Evolutionary conservation across 2,329 filamentous ascomycete species (phyloP).

Genomic region (Alternaria incomplexa): DNA sequence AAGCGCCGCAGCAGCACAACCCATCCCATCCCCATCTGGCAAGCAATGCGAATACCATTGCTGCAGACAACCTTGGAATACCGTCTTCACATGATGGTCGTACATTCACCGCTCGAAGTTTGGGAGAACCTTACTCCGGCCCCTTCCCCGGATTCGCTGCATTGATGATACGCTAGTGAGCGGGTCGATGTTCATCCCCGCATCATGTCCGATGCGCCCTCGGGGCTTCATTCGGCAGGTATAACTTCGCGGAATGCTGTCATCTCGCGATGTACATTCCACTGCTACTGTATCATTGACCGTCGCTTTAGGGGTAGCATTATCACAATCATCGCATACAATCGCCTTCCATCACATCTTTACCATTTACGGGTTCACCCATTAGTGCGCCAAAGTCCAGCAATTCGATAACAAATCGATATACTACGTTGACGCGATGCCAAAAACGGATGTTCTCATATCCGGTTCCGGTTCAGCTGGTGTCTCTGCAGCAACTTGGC

Average conservation of each 20-base stretch:
- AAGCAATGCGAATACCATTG: not conserved
- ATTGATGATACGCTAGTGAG: not conserved
- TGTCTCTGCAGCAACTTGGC: conserved; percentile 66
- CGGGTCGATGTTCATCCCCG: conserved; percentile 14
- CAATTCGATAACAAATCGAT: not conserved
- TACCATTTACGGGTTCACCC: not conserved
- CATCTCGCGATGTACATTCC: not conserved
- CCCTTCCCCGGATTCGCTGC: not conserved
- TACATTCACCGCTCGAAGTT: not conserved
- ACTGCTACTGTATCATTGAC: no score
- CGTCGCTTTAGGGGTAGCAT: not conserved
- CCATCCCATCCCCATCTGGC: not conserved
- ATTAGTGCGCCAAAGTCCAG: not conserved
- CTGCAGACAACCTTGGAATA: not conserved
- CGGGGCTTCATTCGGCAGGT: conserved; percentile 11
- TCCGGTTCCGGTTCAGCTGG: conserved; percentile 68
- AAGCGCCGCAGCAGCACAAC: not conserved
- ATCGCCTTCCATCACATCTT: not conserved
- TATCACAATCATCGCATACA: not conserved
- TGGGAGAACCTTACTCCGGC: not conserved
- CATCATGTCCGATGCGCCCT: conserved; percentile 12
- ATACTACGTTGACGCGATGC: conserved; percentile 13
- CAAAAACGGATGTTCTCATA: conserved; percentile 62
- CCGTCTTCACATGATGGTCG: not conserved
- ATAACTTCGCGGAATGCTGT: not conserved